Evolutionary conservation across 192 early-diverging fungal genomes (phyloP).

Genomic region (Rhizoclosmatium sp.): DNA sequence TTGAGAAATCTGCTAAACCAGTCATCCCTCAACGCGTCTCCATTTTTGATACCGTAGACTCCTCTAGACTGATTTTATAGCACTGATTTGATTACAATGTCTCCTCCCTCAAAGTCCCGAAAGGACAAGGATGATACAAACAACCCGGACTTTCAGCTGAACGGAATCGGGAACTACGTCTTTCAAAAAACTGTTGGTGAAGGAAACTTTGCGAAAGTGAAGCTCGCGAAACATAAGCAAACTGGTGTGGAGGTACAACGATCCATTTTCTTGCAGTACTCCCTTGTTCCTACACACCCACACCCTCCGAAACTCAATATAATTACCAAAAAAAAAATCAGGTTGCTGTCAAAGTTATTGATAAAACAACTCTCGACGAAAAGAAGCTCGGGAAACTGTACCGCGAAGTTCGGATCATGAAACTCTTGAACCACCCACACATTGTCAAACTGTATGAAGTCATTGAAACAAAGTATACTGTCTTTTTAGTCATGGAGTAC

Average conservation of each 20-base stretch:
- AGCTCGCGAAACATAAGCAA: slow-evolving; percentile 84
- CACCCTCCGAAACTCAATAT: background rate
- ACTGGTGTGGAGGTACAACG: slow-evolving; percentile 58
- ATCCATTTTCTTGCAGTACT: slow-evolving; percentile 4
- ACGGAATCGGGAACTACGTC: slow-evolving; percentile 80
- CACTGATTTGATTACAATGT: slow-evolving; percentile 16
- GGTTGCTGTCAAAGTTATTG: slow-evolving; percentile 74
- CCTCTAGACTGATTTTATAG: background rate
- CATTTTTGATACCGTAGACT: background rate
- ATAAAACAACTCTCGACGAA: slow-evolving; percentile 67
- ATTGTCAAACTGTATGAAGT: slow-evolving; percentile 88
- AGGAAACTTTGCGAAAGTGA: slow-evolving; percentile 98
- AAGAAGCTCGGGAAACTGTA: slow-evolving; percentile 71
- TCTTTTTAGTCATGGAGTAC: slow-evolving; percentile 96
- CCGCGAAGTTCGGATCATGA: slow-evolving; percentile 72
- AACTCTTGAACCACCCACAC: slow-evolving; percentile 82
- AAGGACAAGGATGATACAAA: slow-evolving; percentile 65
- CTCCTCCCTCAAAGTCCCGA: slow-evolving; percentile 41
- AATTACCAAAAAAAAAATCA: slow-evolving; percentile 23
- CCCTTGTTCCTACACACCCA: slow-evolving; percentile 1
- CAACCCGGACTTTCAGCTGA: slow-evolving; percentile 59
- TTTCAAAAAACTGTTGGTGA: slow-evolving; percentile 96
- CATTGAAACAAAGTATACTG: slow-evolving; percentile 85
- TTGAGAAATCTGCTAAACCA: too few relatives aligned
- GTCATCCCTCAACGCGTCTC: background rate